Percentiles rank a stretch among this genome's conserved stretches.
Evolutionary conservation across 2,329 filamentous ascomycete species (phyloP).

Genomic region (Neophaeococcomyces mojaviensis): DNA sequence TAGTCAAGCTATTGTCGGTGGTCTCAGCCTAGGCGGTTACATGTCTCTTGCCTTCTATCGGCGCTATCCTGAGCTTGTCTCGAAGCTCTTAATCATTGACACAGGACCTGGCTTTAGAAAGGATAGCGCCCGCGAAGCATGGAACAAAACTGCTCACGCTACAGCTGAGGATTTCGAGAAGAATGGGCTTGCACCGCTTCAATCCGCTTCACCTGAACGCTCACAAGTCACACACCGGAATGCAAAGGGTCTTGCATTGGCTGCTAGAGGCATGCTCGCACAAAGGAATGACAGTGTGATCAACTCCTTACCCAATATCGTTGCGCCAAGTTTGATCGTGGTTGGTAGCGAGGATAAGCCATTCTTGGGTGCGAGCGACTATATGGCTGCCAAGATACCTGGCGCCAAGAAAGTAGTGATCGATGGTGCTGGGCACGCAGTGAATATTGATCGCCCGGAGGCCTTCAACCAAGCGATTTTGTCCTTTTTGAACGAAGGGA

Average conservation of each 20-base stretch:
- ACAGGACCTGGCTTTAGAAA: conserved; percentile 18
- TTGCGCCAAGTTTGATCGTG: conserved; percentile 15
- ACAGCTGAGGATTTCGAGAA: conserved; percentile 11
- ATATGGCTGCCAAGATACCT: conserved; percentile 15
- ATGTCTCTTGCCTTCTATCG: conserved; percentile 20
- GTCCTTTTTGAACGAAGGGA: conserved; percentile 8
- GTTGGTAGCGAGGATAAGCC: conserved; percentile 17
- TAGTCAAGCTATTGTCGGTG: conserved; percentile 13
- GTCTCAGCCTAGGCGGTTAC: conserved; percentile 16
- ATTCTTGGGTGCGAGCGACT: conserved; percentile 15
- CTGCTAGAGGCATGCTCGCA: conserved; percentile 17
- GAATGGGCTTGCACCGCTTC: conserved; percentile 9
- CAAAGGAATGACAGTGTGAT: conserved; percentile 14
- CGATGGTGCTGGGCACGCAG: conserved; percentile 11
- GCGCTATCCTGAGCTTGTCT: conserved; percentile 8
- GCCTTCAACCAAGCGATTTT: conserved; percentile 13
- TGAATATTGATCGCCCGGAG: conserved; percentile 10
- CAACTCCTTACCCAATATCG: conserved; percentile 3
- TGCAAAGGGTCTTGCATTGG: conserved; percentile 13
- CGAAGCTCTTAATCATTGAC: conserved; percentile 15
- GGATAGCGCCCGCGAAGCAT: conserved; percentile 11
- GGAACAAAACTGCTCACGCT: conserved; percentile 15
- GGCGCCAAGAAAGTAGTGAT: conserved; percentile 15
- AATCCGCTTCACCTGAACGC: conserved; percentile 12
- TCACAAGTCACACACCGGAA: conserved; percentile 10